Conservation (phyloP, 1,284 basidiomycete genomes). For the Tilletia caries region DNA sequence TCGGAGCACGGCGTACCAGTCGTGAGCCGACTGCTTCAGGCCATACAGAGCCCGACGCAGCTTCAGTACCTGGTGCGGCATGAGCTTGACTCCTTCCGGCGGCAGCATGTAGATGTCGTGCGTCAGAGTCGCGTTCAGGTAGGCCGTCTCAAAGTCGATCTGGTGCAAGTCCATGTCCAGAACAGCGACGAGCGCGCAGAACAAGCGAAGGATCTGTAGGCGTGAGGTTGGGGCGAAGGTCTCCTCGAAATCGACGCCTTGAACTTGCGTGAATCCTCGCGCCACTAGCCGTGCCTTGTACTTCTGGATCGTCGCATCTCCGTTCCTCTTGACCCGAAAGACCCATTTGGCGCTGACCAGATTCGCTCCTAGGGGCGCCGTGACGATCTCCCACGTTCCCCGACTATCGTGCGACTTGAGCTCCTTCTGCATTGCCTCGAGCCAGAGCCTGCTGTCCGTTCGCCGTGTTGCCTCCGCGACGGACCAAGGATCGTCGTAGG, state of each 20-base stretch:
- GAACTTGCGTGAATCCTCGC: slow-evolving; percentile 57
- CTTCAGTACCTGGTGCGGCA: not conserved
- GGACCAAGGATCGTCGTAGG: slow-evolving; percentile 19
- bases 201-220: slow-evolving; percentile 49
- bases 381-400: slow-evolving; percentile 42
- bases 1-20: not conserved
- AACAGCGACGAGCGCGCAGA: slow-evolving; percentile 55
- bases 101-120: slow-evolving; percentile 56
- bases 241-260: slow-evolving; percentile 57
- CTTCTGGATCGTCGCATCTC: slow-evolving; percentile 39
- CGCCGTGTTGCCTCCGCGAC: slow-evolving; percentile 39
- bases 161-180: slow-evolving; percentile 53
- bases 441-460: slow-evolving; percentile 47
- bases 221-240: slow-evolving; percentile 56
- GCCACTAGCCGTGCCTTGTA: slow-evolving; percentile 57
- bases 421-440: slow-evolving; percentile 48
- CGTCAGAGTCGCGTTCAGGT: slow-evolving; percentile 56
- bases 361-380: slow-evolving; percentile 34
- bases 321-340: slow-evolving; percentile 54
- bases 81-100: slow-evolving; percentile 37
- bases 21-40: not conserved
- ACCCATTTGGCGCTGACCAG: slow-evolving; percentile 54
- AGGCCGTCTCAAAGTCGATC: slow-evolving; percentile 52
- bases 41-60: not conserved
- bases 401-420: slow-evolving; percentile 34